Conservation (phyloP, 805 yeast genomes). For the Teunomyces gatunensis region DNA sequence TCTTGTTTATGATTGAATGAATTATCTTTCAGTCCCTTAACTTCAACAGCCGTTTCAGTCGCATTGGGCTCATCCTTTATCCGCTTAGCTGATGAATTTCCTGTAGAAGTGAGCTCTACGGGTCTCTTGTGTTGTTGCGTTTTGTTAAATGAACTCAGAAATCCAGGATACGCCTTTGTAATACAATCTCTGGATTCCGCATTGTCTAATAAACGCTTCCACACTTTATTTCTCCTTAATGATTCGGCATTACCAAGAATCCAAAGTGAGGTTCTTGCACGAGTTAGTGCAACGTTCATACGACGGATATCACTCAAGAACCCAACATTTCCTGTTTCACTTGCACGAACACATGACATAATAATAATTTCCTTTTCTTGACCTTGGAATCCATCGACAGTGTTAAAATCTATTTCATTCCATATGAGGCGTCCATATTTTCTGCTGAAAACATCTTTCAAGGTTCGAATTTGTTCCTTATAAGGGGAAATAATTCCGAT, state of each 20-base stretch:
- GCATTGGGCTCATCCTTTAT: too few species aligned
- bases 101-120: conserved; percentile 5
- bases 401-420: conserved; percentile 78
- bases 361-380: conserved; percentile 94
- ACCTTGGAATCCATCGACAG: conserved; percentile 96
- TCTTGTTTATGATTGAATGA: neutral
- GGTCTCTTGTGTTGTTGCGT: neutral
- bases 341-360: conserved; percentile 93
- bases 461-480: conserved; percentile 71
- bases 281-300: conserved; percentile 95
- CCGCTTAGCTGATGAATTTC: neutral
- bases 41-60: too few species aligned
- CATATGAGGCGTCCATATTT: conserved; percentile 63
- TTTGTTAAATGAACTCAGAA: conserved; percentile 15
- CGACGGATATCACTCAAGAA: conserved; percentile 88
- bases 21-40: neutral
- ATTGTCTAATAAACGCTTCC: conserved; percentile 69
- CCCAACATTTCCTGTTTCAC: conserved; percentile 67
- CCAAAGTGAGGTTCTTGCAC: conserved; percentile 93
- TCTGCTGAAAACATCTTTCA: conserved; percentile 56
- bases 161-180: conserved; percentile 35
- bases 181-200: conserved; percentile 51
- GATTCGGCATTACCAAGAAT: conserved; percentile 78
- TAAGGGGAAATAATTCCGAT: conserved; percentile 95
- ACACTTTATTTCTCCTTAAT: conserved; percentile 60